A percentile compares a stretch with the other conserved stretches of the same genome.
These are phyloP conservation scores for Solanum raphanifolium DNA, from an alignment of 257 asterid species.

Conservation along the genomic window DNA sequence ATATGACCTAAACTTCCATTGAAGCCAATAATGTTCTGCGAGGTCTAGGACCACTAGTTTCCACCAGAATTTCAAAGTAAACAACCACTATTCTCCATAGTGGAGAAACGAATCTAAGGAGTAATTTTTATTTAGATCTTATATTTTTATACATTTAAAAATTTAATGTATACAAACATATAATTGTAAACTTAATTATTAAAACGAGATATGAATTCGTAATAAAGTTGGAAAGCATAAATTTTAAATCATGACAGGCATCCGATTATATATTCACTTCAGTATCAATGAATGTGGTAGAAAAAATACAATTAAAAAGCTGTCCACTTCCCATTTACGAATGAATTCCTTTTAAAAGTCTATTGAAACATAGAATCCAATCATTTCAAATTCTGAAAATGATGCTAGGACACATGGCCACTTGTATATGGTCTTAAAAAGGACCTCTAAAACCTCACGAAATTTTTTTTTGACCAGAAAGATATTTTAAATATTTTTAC, in stretches of 20 bases:
- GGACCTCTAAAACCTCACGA: neutral
- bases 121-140: neutral
- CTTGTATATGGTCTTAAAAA: neutral
- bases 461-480: too few relatives aligned
- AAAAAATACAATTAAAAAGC: neutral
- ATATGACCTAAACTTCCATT: neutral
- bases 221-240: neutral
- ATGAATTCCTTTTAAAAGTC: neutral
- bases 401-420: neutral
- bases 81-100: neutral
- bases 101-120: neutral
- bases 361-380: neutral
- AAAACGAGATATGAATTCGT: neutral
- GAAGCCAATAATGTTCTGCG: neutral
- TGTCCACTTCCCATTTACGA: neutral
- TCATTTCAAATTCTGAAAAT: neutral
- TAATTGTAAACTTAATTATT: neutral
- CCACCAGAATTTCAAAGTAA: neutral
- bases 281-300: neutral
- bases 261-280: neutral
- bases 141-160: neutral
- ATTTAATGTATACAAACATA: neutral
- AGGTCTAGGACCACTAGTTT: neutral
- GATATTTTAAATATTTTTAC: too few relatives aligned
- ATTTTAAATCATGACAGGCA: neutral